Evolutionary conservation across 257 asterid genomes (phyloP).

Genomic region (Ilex aquifolium): DNA sequence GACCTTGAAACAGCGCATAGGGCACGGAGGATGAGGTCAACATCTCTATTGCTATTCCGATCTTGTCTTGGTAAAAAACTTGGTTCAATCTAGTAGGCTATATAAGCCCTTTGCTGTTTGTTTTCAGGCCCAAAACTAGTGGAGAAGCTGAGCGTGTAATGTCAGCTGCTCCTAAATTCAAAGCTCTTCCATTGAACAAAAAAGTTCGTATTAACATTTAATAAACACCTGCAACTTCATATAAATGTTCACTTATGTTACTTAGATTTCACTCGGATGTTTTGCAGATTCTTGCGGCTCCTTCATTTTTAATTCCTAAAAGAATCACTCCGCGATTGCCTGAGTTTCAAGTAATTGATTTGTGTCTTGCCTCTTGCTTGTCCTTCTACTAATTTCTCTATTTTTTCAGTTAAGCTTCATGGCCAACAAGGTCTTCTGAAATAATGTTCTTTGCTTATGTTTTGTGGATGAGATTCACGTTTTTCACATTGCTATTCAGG

Average conservation of each 20-base stretch:
- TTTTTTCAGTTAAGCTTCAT: no score
- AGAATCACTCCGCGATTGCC: conserved; percentile 66
- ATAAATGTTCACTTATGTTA: background rate
- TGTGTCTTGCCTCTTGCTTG: background rate
- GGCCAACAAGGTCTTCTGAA: background rate
- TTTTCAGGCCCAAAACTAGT: conserved; percentile 52
- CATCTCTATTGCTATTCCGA: conserved; percentile 4
- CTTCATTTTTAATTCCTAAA: conserved; percentile 60
- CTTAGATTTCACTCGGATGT: background rate
- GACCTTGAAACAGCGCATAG: conserved; percentile 76
- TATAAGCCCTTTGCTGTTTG: conserved; percentile 9
- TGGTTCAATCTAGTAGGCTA: conserved; percentile 1
- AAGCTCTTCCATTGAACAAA: conserved; percentile 86
- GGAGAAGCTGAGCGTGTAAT: conserved; percentile 38
- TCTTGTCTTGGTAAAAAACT: conserved; percentile 1
- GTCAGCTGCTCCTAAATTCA: conserved; percentile 56
- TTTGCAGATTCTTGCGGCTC: conserved; percentile 75
- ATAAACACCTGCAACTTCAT: background rate
- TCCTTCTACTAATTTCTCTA: background rate
- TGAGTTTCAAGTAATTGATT: conserved; percentile 60
- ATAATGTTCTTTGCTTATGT: background rate
- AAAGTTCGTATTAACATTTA: conserved; percentile 44
- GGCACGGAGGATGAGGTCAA: conserved; percentile 65
- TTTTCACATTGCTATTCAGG: conserved; percentile 37
- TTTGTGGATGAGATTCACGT: background rate